Evolutionary conservation across 1,139 yeast genomes (phyloP).

Genomic region (Sugiyamaella pinicola): DNA sequence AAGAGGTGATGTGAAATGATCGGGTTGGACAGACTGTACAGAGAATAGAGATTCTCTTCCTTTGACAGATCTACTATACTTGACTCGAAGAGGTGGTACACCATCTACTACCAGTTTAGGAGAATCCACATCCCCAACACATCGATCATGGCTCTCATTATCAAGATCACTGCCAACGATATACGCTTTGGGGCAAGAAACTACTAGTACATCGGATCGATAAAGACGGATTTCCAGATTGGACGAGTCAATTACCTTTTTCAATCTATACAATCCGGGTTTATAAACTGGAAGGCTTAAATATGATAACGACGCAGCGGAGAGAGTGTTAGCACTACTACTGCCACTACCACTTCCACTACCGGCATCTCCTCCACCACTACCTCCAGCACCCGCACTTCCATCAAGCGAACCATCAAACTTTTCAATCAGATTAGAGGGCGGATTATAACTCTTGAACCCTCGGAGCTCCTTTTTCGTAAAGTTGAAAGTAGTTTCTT

Average conservation of each 20-base stretch:
- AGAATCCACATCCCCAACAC: conserved; percentile 62
- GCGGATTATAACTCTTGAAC: conserved; percentile 30
- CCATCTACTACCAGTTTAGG: conserved; percentile 65
- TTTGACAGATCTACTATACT: conserved; percentile 60
- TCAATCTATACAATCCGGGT: conserved; percentile 76
- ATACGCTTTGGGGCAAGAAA: conserved; percentile 75
- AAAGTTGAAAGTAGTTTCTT: conserved; percentile 53
- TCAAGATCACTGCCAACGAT: conserved; percentile 38
- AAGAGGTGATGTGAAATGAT: conserved; percentile 48
- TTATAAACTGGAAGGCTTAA: conserved; percentile 59
- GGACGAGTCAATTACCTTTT: conserved; percentile 65
- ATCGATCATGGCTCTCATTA: conserved; percentile 48
- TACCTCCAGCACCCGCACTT: not conserved
- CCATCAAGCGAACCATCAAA: conserved; percentile 3
- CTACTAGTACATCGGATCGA: conserved; percentile 65
- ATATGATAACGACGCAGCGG: conserved; percentile 36
- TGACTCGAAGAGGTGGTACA: conserved; percentile 71
- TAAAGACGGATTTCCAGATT: conserved; percentile 64
- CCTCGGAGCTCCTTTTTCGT: conserved; percentile 55
- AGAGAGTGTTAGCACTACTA: not conserved
- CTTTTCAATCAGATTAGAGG: conserved; percentile 12
- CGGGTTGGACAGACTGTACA: conserved; percentile 55
- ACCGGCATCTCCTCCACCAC: conserved; percentile 6
- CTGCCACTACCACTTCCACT: conserved; percentile 4
- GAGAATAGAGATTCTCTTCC: conserved; percentile 46